Evolutionary conservation across 2,329 filamentous ascomycete genomes (phyloP).

Genomic region (Pestalotiopsis sp.): DNA sequence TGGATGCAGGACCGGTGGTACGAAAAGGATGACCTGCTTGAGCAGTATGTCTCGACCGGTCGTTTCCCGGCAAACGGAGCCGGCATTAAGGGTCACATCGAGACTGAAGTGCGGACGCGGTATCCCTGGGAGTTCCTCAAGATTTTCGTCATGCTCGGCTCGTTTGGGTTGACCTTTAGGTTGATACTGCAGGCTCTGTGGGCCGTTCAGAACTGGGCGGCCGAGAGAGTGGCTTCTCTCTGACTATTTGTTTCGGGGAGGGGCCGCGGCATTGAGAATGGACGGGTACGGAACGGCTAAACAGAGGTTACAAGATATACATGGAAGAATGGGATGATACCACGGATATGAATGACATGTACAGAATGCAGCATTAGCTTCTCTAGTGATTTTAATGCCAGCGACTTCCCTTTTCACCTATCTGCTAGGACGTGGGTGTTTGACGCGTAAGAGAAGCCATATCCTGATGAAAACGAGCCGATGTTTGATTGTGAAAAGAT

Average conservation of each 20-base stretch:
- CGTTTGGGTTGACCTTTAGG: slow-evolving; percentile 44
- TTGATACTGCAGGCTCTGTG: slow-evolving; percentile 25
- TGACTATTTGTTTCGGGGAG: not conserved
- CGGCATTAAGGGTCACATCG: slow-evolving; percentile 50
- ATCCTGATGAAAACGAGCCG: not conserved
- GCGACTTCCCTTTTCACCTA: not conserved
- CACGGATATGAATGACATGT: not conserved
- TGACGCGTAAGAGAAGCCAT: not conserved
- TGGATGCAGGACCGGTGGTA: slow-evolving; percentile 90
- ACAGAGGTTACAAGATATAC: not conserved
- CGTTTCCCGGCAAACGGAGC: slow-evolving; percentile 74
- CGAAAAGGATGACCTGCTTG: slow-evolving; percentile 88
- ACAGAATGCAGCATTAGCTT: not conserved
- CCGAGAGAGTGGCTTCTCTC: not conserved
- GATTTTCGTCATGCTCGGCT: slow-evolving; percentile 53
- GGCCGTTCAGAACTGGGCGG: slow-evolving; percentile 16
- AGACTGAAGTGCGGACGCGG: slow-evolving; percentile 59
- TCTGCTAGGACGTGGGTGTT: not conserved
- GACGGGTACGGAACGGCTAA: not conserved
- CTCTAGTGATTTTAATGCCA: not conserved
- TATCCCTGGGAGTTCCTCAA: slow-evolving; percentile 58
- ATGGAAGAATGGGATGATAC: not conserved
- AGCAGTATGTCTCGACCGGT: slow-evolving; percentile 77
- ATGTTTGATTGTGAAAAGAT: too few species aligned
- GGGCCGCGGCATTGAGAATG: not conserved